Base-by-base conservation (phyloP, 768 basidiomycete species). In the Podaxis sp. region DNA sequence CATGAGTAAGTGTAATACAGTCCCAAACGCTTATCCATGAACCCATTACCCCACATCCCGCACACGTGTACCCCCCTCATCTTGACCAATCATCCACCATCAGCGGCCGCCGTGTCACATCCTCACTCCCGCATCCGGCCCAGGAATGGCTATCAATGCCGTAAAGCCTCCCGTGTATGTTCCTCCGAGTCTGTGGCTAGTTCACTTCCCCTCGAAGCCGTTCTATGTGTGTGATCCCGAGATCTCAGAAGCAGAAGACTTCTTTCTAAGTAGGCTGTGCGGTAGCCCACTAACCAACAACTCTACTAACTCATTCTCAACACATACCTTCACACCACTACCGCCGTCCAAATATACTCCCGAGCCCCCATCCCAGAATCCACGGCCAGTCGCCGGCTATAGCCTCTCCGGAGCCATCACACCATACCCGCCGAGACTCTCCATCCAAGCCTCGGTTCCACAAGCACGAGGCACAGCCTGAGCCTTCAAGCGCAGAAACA, bases 31-130 rank as follows among this genome's bases (percentile, higher is more conserved):
- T 22, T 24, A 51, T 19, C 33, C 22, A 26, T 36, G 30, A 33
- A 33, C 52, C 15, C 30, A 17, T 36, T 36, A 38, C 53, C 53
- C 53, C 53, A 54, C 53, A 39, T 39, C 36, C 19, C 36, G 28
- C 53, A 56, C 55, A 57, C 55, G 55, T 57, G 55, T 36, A 4
- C 53, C 2, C 19, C 19, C 56, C 40, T 28, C 15, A 8, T 24
- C 59, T 61, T 61, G 52, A 44, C 59, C 59, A 61, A 61, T 61
- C 59, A 17, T 61, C 59, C 59, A 28, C 26, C 51, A 61, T 61
- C 59, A 61, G 15, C 59, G 59, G 59, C 59, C 36, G 36, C 40
- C 59, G 33, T 51, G 30, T 49, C 57, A 46, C 17, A 12, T 51
- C 49, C 22, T 9, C 22, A 13, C n/a, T 49, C 48, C 48, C 48